Conservation (phyloP, 257 asterid genomes). For the Solanum neorickii region DNA sequence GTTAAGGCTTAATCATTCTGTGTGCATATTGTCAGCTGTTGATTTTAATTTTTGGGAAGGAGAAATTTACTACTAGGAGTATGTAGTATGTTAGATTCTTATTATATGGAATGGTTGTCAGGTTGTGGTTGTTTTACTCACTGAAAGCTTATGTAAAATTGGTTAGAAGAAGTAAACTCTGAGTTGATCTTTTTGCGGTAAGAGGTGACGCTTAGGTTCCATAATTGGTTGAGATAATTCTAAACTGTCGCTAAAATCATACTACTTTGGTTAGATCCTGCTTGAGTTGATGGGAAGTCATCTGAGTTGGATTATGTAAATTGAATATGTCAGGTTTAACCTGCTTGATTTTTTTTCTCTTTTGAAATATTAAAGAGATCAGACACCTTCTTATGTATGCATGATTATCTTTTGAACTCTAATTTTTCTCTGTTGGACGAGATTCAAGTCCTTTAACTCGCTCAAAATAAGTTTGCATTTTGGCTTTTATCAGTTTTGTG, state of each 20-base stretch:
- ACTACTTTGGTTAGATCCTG: neutral
- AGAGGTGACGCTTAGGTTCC: neutral
- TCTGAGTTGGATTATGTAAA: neutral
- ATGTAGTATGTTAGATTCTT: neutral
- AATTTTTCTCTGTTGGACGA: neutral
- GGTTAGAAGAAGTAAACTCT: neutral
- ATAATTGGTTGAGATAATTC: neutral
- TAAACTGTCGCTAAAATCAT: neutral
- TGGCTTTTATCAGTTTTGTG: neutral
- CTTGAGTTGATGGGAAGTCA: neutral
- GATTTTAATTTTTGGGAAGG: neutral
- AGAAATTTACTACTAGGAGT: neutral
- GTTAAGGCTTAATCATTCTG: neutral
- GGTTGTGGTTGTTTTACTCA: neutral
- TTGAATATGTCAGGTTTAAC: neutral
- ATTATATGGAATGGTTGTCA: neutral
- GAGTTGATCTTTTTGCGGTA: neutral
- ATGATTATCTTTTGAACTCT: neutral
- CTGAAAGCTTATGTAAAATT: neutral
- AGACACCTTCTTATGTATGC: neutral
- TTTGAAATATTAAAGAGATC: neutral
- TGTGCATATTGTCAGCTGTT: neutral
- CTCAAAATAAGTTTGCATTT: neutral
- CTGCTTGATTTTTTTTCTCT: neutral
- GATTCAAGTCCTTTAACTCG: neutral